phyloP scores from a whole-genome alignment of 257 asterid species.

The Solanum clarkiae region DNA sequence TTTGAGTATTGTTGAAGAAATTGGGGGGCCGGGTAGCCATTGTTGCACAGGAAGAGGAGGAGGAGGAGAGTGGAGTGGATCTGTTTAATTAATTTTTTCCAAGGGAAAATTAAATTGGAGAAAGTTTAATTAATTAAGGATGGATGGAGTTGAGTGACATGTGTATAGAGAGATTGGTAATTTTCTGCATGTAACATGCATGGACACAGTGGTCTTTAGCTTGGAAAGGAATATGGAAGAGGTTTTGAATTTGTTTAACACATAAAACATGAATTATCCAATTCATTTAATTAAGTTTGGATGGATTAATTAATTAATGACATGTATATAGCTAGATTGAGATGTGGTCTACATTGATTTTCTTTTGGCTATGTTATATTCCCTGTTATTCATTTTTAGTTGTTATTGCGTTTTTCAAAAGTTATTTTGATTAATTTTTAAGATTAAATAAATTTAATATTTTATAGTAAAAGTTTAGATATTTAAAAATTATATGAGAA shows the following conservation, averaged over 20 bases:
- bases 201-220: not conserved
- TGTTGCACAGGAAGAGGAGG: not conserved
- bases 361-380: too few species aligned
- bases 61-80: not conserved
- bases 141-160: not conserved
- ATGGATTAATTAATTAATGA: too few species aligned
- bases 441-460: too few species aligned
- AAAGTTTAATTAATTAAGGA: not conserved
- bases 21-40: not conserved
- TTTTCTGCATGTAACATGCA: not conserved
- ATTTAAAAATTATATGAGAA: too few species aligned
- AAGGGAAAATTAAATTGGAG: not conserved
- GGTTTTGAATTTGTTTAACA: not conserved
- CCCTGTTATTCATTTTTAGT: too few species aligned
- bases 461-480: too few species aligned
- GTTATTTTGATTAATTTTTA: too few species aligned
- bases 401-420: too few species aligned
- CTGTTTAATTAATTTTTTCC: not conserved
- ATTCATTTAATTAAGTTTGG: too few species aligned
- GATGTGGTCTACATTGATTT: too few species aligned
- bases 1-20: not conserved
- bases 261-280: too few species aligned
- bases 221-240: not conserved
- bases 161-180: not conserved
- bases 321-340: too few species aligned